Evolutionary conservation across 306 rosid species (phyloP).

Genomic region (Malus sylvestris): DNA sequence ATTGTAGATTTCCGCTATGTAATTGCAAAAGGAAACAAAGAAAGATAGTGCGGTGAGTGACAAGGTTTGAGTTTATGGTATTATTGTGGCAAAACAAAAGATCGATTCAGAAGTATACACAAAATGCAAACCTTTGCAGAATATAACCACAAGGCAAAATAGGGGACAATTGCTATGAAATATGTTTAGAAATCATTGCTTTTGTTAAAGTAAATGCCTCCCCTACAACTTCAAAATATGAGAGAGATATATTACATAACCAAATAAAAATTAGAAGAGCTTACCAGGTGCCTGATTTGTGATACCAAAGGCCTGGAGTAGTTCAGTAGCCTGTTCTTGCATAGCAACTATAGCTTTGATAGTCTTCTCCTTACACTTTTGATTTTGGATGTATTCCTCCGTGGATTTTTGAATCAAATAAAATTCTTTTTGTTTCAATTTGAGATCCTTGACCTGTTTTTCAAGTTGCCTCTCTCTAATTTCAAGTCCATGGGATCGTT

Average conservation of each 20-base stretch:
- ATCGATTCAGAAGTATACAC: not conserved
- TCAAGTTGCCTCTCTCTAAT: too few relatives aligned
- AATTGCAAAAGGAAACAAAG: not conserved
- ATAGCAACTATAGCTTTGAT: constrained; percentile 25
- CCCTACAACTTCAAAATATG: not conserved
- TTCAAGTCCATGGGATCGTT: too few relatives aligned
- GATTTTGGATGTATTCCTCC: not conserved
- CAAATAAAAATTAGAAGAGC: not conserved
- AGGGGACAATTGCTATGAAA: not conserved
- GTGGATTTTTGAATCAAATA: not conserved
- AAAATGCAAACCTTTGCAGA: not conserved
- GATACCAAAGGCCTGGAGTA: constrained; percentile 17
- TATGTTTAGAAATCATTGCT: not conserved
- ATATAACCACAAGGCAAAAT: not conserved
- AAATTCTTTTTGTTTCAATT: constrained; percentile 12
- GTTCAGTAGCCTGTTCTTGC: constrained; percentile 19
- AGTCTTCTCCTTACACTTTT: not conserved
- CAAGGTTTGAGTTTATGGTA: not conserved
- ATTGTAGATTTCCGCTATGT: constrained; percentile 2
- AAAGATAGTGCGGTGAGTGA: not conserved
- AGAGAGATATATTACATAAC: not conserved
- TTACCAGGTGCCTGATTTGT: constrained; percentile 22
- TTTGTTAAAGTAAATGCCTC: not conserved
- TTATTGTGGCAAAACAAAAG: not conserved
- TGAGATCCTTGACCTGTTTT: not conserved